A percentile compares a stretch with the other conserved stretches of the same genome.
Conservation (phyloP, 768 basidiomycete genomes). For the Symmetrospora coprosmae region DNA sequence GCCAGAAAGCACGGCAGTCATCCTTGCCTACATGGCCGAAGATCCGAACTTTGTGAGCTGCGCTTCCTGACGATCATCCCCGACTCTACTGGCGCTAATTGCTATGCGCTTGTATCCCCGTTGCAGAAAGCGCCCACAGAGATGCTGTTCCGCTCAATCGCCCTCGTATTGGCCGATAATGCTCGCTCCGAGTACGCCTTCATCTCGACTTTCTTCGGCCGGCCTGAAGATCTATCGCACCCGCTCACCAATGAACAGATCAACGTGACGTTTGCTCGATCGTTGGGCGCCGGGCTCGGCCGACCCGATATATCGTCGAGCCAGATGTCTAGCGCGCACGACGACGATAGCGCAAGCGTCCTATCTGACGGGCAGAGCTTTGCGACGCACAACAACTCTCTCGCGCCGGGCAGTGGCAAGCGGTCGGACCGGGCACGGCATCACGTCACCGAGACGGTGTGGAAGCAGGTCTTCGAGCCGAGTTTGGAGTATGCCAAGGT, state of each 20-base stretch:
- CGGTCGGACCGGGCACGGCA: constrained; percentile 42
- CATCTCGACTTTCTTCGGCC: constrained; percentile 64
- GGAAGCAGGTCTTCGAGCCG: constrained; percentile 89
- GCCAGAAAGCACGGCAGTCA: constrained; percentile 61
- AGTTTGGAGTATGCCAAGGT: constrained; percentile 73
- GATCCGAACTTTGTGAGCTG: constrained; percentile 65
- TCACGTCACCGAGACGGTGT: constrained; percentile 47
- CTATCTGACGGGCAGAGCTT: constrained; percentile 1
- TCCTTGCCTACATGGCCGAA: constrained; percentile 75
- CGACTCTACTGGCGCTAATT: background rate
- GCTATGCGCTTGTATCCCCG: background rate
- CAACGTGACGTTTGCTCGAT: background rate
- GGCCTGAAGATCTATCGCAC: constrained; percentile 22
- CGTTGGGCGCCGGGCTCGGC: background rate
- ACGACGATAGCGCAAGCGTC: background rate
- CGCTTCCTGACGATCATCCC: background rate
- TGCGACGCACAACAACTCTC: no score
- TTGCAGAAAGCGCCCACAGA: constrained; percentile 69
- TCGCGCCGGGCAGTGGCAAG: constrained; percentile 34
- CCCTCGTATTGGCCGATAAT: constrained; percentile 88
- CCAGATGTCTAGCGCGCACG: constrained; percentile 6
- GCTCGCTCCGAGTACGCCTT: constrained; percentile 84
- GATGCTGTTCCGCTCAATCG: constrained; percentile 64
- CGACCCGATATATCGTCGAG: background rate
- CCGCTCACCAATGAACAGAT: background rate